A percentile compares a stretch with the other conserved stretches of the same genome.
phyloP scores from a whole-genome alignment of 139 green algal genomes.

The Asterochloris sp. region DNA sequence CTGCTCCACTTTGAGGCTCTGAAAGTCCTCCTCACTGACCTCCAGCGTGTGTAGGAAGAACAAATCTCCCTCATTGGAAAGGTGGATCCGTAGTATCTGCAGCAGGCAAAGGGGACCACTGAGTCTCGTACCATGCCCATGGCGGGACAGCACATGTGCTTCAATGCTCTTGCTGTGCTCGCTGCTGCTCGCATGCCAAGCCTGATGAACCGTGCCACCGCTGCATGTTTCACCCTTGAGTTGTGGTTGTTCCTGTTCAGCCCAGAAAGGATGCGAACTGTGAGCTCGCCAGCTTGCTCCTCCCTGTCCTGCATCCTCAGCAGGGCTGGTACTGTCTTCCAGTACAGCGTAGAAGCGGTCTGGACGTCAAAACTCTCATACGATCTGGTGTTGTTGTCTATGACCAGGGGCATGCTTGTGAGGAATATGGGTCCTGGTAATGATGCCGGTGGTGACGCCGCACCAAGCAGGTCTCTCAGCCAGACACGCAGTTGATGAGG shows the following conservation, averaged over 20 bases:
- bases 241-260: slow-evolving; percentile 57
- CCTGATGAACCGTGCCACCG: too few relatives aligned
- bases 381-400: slow-evolving; percentile 21
- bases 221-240: slow-evolving; percentile 36
- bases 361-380: slow-evolving; percentile 52
- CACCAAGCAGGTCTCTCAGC: too few relatives aligned
- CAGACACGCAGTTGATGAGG: too few relatives aligned
- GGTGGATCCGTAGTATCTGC: slow-evolving; percentile 69
- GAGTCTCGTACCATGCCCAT: not conserved
- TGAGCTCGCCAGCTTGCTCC: slow-evolving; percentile 56
- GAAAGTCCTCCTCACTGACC: slow-evolving; percentile 88
- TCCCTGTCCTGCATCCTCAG: slow-evolving; percentile 55
- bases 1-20: slow-evolving; percentile 80
- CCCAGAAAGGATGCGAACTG: slow-evolving; percentile 65
- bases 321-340: slow-evolving; percentile 61
- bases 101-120: not conserved
- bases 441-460: too few relatives aligned
- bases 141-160: not conserved
- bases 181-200: not conserved
- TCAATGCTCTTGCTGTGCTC: not conserved
- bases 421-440: too few relatives aligned
- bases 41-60: slow-evolving; percentile 83
- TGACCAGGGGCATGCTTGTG: slow-evolving; percentile 7
- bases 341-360: slow-evolving; percentile 66
- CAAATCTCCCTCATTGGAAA: slow-evolving; percentile 73